These are phyloP conservation scores for Phytophthora citrophthora DNA, from an alignment of 352 stramenopile species.

Conservation along the genomic window DNA sequence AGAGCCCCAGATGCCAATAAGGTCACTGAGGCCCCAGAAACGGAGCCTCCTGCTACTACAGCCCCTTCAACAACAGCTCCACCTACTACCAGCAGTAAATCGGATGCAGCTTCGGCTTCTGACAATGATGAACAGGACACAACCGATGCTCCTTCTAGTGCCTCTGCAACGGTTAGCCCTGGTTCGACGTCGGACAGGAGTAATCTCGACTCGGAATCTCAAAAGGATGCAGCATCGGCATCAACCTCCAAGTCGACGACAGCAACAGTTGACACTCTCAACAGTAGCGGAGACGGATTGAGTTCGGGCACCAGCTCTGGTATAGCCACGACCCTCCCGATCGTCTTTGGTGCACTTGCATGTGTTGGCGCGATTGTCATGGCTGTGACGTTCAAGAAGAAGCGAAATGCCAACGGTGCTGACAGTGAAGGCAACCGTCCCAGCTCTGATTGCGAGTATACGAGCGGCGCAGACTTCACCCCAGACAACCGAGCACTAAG, in stretches of 20 bases:
- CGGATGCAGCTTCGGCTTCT: slow-evolving; percentile 5
- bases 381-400: slow-evolving; percentile 56
- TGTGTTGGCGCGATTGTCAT: slow-evolving; percentile 46
- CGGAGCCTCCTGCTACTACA: not conserved
- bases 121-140: slow-evolving; percentile 12
- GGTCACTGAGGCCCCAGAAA: slow-evolving; percentile 5
- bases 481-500: slow-evolving; percentile 32
- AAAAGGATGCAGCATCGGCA: slow-evolving; percentile 5
- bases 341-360: slow-evolving; percentile 39
- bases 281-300: slow-evolving; percentile 9
- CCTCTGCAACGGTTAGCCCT: slow-evolving; percentile 16
- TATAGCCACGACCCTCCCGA: slow-evolving; percentile 16
- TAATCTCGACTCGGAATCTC: slow-evolving; percentile 6
- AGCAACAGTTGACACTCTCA: slow-evolving; percentile 22
- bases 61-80: slow-evolving; percentile 3
- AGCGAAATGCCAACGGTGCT: slow-evolving; percentile 4
- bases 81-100: slow-evolving; percentile 6
- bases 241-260: slow-evolving; percentile 11
- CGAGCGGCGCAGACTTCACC: slow-evolving; percentile 27
- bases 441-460: slow-evolving; percentile 38
- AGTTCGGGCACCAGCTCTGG: slow-evolving; percentile 1
- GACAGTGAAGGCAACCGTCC: slow-evolving; percentile 2
- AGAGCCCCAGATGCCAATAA: not conserved
- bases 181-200: slow-evolving; percentile 8
- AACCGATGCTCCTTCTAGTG: slow-evolving; percentile 8